phyloP scores from a whole-genome alignment of 371 early-diverging fungal species.

The Mucor lusitanicus region DNA sequence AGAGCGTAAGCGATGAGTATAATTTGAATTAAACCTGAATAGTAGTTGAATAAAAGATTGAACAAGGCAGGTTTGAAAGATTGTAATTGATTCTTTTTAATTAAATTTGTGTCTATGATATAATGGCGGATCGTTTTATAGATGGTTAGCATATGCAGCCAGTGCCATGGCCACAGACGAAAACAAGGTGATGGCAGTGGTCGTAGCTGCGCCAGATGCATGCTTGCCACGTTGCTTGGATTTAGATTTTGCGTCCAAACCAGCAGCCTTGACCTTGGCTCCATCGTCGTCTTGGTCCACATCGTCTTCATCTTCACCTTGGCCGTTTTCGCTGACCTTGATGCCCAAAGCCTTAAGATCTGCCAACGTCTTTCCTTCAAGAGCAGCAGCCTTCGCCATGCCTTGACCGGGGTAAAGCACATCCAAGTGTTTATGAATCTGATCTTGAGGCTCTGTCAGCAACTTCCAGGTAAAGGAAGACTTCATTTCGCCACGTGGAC shows the following conservation, averaged over 20 bases:
- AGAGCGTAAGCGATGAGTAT: too few species aligned
- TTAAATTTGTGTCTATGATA: background rate
- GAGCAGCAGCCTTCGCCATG: slow-evolving; percentile 28
- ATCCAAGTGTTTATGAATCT: slow-evolving; percentile 15
- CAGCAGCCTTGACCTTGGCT: background rate
- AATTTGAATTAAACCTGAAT: too few species aligned
- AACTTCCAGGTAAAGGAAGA: slow-evolving; percentile 51
- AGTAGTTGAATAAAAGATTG: too few species aligned
- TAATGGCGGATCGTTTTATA: background rate
- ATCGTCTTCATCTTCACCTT: background rate
- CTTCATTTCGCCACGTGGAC: slow-evolving; percentile 45
- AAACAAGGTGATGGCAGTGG: background rate
- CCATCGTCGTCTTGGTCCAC: background rate
- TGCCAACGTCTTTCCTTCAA: slow-evolving; percentile 20
- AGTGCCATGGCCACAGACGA: background rate
- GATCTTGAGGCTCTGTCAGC: slow-evolving; percentile 22
- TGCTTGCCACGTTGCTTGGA: background rate
- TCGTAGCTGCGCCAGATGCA: background rate
- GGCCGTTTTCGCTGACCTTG: background rate
- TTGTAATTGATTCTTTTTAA: too few species aligned
- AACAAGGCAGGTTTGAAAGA: too few species aligned
- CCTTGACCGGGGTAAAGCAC: slow-evolving; percentile 47
- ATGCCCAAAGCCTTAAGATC: slow-evolving; percentile 14
- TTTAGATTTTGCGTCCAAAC: background rate
- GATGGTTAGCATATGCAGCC: background rate